These are phyloP conservation scores for Hyaloscypha bicolor DNA, from an alignment of 495 filamentous ascomycete species.

Conservation along the genomic window DNA sequence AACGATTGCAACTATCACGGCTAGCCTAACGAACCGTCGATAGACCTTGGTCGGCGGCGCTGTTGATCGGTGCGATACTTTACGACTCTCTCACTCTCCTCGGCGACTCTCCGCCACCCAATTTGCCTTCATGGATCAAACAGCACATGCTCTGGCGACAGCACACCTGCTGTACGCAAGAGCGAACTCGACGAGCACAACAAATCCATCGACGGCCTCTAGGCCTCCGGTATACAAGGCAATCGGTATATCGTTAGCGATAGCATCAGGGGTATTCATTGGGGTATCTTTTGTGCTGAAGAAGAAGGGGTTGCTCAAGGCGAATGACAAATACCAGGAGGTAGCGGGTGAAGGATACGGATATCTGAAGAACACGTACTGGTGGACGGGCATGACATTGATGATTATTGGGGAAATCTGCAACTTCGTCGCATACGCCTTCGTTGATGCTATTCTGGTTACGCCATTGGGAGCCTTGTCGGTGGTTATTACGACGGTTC, in stretches of 20 bases:
- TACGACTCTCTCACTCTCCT: conserved; percentile 10
- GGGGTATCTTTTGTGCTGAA: conserved; percentile 95
- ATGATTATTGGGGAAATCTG: conserved; percentile 98
- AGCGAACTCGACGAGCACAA: conserved; percentile 34
- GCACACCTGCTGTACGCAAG: conserved; percentile 53
- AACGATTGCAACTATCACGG: not conserved
- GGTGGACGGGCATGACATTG: conserved; percentile 95
- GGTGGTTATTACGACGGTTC: conserved; percentile 89
- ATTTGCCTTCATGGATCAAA: conserved; percentile 49
- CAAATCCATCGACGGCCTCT: conserved; percentile 17
- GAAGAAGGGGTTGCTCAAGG: conserved; percentile 86
- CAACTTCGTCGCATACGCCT: conserved; percentile 97
- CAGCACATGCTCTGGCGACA: conserved; percentile 41
- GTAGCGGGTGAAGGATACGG: conserved; percentile 92
- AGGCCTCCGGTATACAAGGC: conserved; percentile 66
- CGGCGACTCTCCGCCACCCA: conserved; percentile 11
- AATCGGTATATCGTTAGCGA: conserved; percentile 83
- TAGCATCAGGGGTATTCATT: conserved; percentile 91
- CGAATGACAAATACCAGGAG: conserved; percentile 96
- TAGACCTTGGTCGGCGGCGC: conserved; percentile 2
- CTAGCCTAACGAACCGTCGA: not conserved
- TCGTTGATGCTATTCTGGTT: conserved; percentile 95
- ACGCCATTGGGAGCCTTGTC: conserved; percentile 94
- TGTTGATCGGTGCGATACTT: conserved; percentile 15
- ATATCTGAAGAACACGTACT: conserved; percentile 93